Evolutionary conservation across 2,329 filamentous ascomycete species (phyloP).

Genomic region (Ceratocystis papillata): DNA sequence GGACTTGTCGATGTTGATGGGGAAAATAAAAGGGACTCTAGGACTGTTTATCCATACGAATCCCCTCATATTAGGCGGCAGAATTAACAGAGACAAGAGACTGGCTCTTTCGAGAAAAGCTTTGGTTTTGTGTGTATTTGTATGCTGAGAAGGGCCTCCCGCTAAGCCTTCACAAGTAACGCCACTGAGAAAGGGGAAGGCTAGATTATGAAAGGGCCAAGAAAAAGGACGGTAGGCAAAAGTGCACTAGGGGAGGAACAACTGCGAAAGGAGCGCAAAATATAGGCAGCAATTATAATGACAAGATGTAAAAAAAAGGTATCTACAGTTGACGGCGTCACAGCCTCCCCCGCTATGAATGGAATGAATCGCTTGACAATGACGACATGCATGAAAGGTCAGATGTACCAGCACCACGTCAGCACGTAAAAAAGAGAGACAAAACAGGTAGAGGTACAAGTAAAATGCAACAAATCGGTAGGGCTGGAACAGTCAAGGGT

Average conservation of each 20-base stretch:
- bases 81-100: slow-evolving; percentile 15
- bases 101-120: slow-evolving; percentile 5
- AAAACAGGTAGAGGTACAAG: background rate
- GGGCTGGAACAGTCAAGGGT: slow-evolving; percentile 3
- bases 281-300: slow-evolving; percentile 6
- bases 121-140: background rate
- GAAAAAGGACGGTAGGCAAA: background rate
- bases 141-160: slow-evolving; percentile 17
- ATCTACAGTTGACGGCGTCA: background rate
- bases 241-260: background rate
- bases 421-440: background rate
- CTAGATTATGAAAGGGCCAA: background rate
- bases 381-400: background rate
- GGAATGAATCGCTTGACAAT: background rate
- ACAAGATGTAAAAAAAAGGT: background rate
- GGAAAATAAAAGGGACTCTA: background rate
- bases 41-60: background rate
- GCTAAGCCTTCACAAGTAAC: slow-evolving; percentile 15
- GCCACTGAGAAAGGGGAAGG: slow-evolving; percentile 15
- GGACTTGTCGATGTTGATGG: background rate
- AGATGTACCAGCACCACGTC: background rate
- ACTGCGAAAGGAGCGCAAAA: background rate
- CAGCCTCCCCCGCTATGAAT: slow-evolving; percentile 1
- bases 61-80: slow-evolving; percentile 17
- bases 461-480: background rate